A percentile compares a stretch with the other conserved stretches of the same genome.
Evolutionary conservation across 1,139 yeast species (phyloP).

Genomic region (Casaregolazyma lundiana): DNA sequence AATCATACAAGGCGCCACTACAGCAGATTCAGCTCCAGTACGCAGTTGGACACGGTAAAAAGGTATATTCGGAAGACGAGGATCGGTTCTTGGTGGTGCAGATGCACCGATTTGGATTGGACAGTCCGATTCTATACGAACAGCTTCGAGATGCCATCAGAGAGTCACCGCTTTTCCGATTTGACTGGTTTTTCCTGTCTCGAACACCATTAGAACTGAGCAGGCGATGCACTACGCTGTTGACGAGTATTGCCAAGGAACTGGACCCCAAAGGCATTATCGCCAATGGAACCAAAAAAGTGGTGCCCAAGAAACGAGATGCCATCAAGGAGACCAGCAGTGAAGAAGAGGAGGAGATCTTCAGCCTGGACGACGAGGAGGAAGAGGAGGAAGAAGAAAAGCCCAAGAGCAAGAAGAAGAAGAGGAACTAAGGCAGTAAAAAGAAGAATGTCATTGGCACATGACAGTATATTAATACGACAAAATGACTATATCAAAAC

Average conservation of each 20-base stretch:
- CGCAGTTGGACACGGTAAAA: constrained; percentile 84
- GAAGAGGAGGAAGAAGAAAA: constrained; percentile 6
- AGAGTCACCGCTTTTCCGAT: constrained; percentile 68
- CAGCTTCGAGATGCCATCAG: constrained; percentile 71
- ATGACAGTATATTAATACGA: background rate
- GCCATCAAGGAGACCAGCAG: constrained; percentile 10
- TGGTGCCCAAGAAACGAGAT: constrained; percentile 2
- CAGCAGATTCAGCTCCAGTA: constrained; percentile 72
- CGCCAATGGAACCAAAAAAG: constrained; percentile 1
- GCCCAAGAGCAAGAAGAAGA: constrained; percentile 8
- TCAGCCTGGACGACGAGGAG: constrained; percentile 12
- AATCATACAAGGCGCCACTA: constrained; percentile 60
- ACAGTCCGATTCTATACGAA: constrained; percentile 66
- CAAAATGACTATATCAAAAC: background rate
- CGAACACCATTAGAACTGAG: constrained; percentile 81
- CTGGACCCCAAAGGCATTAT: constrained; percentile 40
- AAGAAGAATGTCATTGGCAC: background rate
- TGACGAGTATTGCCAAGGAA: constrained; percentile 76
- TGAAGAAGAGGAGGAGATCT: constrained; percentile 13
- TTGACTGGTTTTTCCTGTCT: constrained; percentile 86
- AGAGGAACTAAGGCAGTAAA: background rate
- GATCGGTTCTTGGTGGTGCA: constrained; percentile 75
- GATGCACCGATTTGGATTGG: constrained; percentile 73
- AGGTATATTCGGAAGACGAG: constrained; percentile 78
- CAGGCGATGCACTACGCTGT: constrained; percentile 73